Evolutionary conservation across 2,329 filamentous ascomycete genomes (phyloP).

Genomic region (Penicillium sp.): DNA sequence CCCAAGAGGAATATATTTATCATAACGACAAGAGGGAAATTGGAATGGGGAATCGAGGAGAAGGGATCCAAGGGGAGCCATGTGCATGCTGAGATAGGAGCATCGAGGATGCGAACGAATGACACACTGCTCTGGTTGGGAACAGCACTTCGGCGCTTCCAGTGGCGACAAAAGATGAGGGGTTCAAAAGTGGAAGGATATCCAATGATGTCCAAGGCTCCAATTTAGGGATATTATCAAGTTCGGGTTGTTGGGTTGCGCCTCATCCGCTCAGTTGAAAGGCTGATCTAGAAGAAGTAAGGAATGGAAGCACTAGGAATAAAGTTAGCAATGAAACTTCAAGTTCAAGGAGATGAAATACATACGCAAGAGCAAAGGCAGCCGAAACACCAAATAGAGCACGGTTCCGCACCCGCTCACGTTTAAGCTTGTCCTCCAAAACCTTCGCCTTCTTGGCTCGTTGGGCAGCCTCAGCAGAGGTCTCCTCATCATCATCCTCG

Average conservation of each 20-base stretch:
- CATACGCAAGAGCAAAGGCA: slow-evolving; percentile 87
- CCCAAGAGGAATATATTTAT: slow-evolving; percentile 29
- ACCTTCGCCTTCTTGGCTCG: slow-evolving; percentile 67
- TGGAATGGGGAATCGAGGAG: slow-evolving; percentile 11
- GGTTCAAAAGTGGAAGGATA: slow-evolving; percentile 4
- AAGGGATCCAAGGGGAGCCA: neutral
- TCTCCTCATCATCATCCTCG: slow-evolving; percentile 52
- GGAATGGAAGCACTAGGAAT: slow-evolving; percentile 45
- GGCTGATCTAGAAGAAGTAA: slow-evolving; percentile 44
- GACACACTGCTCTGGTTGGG: neutral
- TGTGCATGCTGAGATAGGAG: neutral
- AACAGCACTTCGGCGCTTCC: slow-evolving; percentile 5
- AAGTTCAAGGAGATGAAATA: slow-evolving; percentile 28
- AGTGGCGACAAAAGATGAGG: slow-evolving; percentile 3
- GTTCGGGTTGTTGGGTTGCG: neutral
- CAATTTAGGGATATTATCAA: neutral
- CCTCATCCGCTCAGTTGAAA: neutral
- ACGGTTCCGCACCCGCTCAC: slow-evolving; percentile 80
- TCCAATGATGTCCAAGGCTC: neutral
- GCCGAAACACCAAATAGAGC: slow-evolving; percentile 83
- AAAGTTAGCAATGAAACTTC: slow-evolving; percentile 18
- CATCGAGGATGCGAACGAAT: slow-evolving; percentile 3
- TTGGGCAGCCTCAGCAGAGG: slow-evolving; percentile 41
- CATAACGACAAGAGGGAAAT: slow-evolving; percentile 24
- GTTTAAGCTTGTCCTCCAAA: slow-evolving; percentile 73